Base-by-base conservation (phyloP, 345 rosid genomes). In the Hibiscus trionum region DNA sequence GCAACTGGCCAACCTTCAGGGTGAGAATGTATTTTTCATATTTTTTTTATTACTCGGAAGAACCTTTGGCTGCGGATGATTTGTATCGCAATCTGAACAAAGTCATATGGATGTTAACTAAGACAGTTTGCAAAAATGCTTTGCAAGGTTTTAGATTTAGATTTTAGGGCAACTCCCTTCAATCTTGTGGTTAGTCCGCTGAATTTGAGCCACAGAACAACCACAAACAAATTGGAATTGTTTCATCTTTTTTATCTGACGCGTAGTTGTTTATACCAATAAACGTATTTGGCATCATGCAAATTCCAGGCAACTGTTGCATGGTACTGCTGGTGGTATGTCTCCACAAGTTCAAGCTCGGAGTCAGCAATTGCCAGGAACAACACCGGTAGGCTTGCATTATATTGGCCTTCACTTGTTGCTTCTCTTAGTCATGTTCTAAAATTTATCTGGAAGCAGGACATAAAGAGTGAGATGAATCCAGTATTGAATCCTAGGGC, bases 271-370 rank as follows among this genome's bases (percentile, higher is more conserved):
- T 50, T 68, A 29, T 19, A 10, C 46, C 27, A 10, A 50, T 68
- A 29, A 68, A n/a, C 60, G 6, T 26, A 60, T 60, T 60, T n/a
- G 29, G 11, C 29, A 19, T 64, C 66, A 10, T 70, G 49, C 21
- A 72, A 78, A 76, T 80, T 79, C 83, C 82, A 92, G 99, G 91
- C 99, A 95, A 88, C 96, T 89, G 66, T 81, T 95, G 82, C 99
- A 92, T 83, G 89, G 93, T 70, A 67, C 89, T 33, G 82, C 90
- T 65, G 96, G 93, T 73, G 93, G 84, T 75, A 90, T 90, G 91
- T 87, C 97, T 72, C 89, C 96, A 50, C 98, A 95, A 80, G 89
- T 95, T 77, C 98, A 90, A 82, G 66, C 89, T 73, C 85, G 97
- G 73, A 87, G 80, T 83, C 98, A 89, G 82, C 99, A 89, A 78